Conservation (phyloP, 2,329 filamentous ascomycete genomes). For the Thelonectria blattea region DNA sequence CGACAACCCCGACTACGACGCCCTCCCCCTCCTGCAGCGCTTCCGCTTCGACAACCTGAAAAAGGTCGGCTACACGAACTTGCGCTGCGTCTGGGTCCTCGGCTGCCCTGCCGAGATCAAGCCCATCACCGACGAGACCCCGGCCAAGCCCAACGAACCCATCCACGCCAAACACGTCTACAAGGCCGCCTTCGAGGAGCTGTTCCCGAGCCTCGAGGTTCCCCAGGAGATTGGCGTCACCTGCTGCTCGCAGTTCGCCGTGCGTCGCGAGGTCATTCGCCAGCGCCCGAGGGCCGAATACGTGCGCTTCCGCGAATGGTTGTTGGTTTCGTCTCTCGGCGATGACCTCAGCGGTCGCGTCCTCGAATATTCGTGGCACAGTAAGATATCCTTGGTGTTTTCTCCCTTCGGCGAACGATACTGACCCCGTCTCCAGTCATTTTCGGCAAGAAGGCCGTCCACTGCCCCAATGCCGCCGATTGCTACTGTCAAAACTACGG, state of each 20-base stretch:
- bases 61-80: slow-evolving; percentile 62
- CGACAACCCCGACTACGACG: slow-evolving; percentile 60
- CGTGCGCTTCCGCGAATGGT: slow-evolving; percentile 62
- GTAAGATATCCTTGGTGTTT: slow-evolving; percentile 48
- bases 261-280: slow-evolving; percentile 59
- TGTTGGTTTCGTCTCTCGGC: slow-evolving; percentile 59
- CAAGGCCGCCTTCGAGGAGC: slow-evolving; percentile 49
- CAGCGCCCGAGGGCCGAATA: slow-evolving; percentile 59
- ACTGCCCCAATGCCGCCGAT: slow-evolving; percentile 65
- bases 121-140: slow-evolving; percentile 46
- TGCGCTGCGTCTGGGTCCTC: slow-evolving; percentile 64
- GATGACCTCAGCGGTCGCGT: slow-evolving; percentile 64
- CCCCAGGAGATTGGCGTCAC: slow-evolving; percentile 59
- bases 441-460: slow-evolving; percentile 61
- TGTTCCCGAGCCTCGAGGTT: slow-evolving; percentile 50
- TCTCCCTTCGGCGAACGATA: not conserved
- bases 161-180: slow-evolving; percentile 51
- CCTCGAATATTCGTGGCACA: slow-evolving; percentile 71
- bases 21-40: slow-evolving; percentile 55
- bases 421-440: slow-evolving; percentile 52
- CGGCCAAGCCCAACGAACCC: slow-evolving; percentile 40
- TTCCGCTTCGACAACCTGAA: slow-evolving; percentile 58
- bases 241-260: slow-evolving; percentile 72
- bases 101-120: slow-evolving; percentile 60
- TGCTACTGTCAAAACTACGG: slow-evolving; percentile 74